Base-by-base conservation (phyloP, 164 flowering plant genomes). In the Vitis vinifera region DNA sequence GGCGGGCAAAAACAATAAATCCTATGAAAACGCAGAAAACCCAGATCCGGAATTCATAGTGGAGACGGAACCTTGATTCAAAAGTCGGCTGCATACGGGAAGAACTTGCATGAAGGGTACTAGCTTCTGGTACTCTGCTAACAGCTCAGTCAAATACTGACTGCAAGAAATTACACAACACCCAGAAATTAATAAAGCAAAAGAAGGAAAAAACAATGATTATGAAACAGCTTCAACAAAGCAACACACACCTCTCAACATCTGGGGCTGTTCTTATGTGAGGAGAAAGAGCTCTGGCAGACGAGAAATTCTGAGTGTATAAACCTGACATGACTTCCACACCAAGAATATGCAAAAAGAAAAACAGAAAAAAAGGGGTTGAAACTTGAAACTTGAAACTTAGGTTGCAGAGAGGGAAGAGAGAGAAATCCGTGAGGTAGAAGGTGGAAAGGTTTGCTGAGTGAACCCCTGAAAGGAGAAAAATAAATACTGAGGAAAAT, bases 31-130 rank as follows among this genome's bases (percentile, higher is more conserved):
- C 27, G 27, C 27, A 23, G 14, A 51, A 51, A 51, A 10, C 55
- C 55, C 56, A 53, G 56, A 53, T 53, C 56, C 56, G 10, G n/a
- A 23, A 14, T 53, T 12, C n/a, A 53, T 13, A 53, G 56, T 53
- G 56, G n/a, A 53, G n/a, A 53, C 56, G 13, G n/a, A 53, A 53
- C 56, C 56, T 53, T 53, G 56, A 53, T 53, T 53, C 15, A 53
- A 53, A n/a, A 53, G 56, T 53, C 63, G 63, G 47, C 63, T 59
- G 63, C 63, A 59, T 27, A 59, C 29, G 63, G 63, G 63, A 59
- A 59, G 63, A 9, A 59, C 47, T 59, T 59, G 63, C n/a, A 14
- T 19, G 29, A 59, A 59, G 16, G 63, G 63, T 59, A n/a, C 63
- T 13, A 59, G 63, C 63, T 59, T 59, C 48, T 59, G 63, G 47